Evolutionary conservation across 306 rosid species (phyloP).

Genomic region (Gastrolobium bilobum): DNA sequence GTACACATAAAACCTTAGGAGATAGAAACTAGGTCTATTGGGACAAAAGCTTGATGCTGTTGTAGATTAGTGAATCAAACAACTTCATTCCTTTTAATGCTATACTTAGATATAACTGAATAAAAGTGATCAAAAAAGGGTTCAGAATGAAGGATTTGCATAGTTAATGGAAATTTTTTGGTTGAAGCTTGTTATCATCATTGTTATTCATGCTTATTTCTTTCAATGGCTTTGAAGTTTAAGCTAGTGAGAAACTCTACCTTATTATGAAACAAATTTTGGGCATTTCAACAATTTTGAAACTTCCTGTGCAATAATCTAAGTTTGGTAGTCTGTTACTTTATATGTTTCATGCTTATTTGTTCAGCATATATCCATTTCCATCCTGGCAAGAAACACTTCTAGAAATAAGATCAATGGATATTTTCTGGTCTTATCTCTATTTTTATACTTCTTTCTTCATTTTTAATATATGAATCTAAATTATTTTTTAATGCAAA

Average conservation of each 20-base stretch:
- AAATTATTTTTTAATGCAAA: conserved; percentile 7
- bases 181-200: background rate
- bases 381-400: conserved; percentile 20
- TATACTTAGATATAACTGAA: background rate
- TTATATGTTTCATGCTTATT: conserved; percentile 8
- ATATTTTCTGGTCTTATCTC: conserved; percentile 13
- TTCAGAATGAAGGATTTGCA: conserved; percentile 13
- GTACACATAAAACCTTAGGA: background rate
- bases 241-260: background rate
- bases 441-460: background rate
- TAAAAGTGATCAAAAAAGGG: background rate
- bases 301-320: background rate
- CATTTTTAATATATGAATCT: conserved; percentile 41
- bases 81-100: background rate
- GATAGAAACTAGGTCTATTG: background rate
- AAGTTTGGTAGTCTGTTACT: background rate
- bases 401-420: conserved; percentile 3
- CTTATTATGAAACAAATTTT: background rate
- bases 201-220: background rate
- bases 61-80: background rate
- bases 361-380: conserved; percentile 21
- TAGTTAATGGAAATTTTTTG: background rate
- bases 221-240: background rate
- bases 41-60: conserved; percentile 9
- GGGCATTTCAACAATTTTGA: conserved; percentile 2